These are phyloP conservation scores for Penicillium freii DNA, from an alignment of 2,329 filamentous ascomycete species.

Conservation along the genomic window DNA sequence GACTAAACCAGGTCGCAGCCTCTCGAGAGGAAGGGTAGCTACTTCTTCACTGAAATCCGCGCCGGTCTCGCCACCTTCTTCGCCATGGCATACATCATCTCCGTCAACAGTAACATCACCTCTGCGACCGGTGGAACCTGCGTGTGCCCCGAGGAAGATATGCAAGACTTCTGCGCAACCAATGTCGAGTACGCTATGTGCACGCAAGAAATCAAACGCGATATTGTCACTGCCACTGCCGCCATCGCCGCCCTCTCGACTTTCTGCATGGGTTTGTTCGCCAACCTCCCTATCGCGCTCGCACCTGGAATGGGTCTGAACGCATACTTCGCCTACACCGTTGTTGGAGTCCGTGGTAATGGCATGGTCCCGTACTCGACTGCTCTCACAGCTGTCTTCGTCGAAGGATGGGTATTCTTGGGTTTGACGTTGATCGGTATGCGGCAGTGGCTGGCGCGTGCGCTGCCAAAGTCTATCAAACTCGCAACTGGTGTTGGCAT, in stretches of 20 bases:
- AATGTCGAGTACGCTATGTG: slow-evolving; percentile 48
- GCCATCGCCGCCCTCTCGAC: slow-evolving; percentile 75
- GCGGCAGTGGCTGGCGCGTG: slow-evolving; percentile 82
- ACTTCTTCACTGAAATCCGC: slow-evolving; percentile 80
- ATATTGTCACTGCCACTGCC: slow-evolving; percentile 80
- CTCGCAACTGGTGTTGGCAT: slow-evolving; percentile 83
- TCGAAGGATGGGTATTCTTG: slow-evolving; percentile 84
- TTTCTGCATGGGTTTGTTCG: slow-evolving; percentile 80
- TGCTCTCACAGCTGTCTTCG: slow-evolving; percentile 81
- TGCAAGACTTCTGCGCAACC: slow-evolving; percentile 47
- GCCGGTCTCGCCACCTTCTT: slow-evolving; percentile 78
- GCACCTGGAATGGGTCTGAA: slow-evolving; percentile 80
- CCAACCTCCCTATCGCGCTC: slow-evolving; percentile 73
- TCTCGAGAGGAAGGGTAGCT: slow-evolving; percentile 68
- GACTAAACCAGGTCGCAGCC: slow-evolving; percentile 46
- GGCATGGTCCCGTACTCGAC: slow-evolving; percentile 71
- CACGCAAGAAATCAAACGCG: slow-evolving; percentile 63
- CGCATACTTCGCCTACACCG: slow-evolving; percentile 80
- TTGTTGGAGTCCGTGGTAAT: slow-evolving; percentile 73
- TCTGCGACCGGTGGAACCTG: slow-evolving; percentile 73
- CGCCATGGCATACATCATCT: slow-evolving; percentile 79
- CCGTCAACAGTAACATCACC: slow-evolving; percentile 66
- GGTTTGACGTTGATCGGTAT: slow-evolving; percentile 75
- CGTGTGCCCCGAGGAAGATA: slow-evolving; percentile 59
- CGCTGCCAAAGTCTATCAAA: slow-evolving; percentile 81